These are phyloP conservation scores for Yamadazyma akitaensis DNA, from an alignment of 805 yeast genomes.

Conservation along the genomic window DNA sequence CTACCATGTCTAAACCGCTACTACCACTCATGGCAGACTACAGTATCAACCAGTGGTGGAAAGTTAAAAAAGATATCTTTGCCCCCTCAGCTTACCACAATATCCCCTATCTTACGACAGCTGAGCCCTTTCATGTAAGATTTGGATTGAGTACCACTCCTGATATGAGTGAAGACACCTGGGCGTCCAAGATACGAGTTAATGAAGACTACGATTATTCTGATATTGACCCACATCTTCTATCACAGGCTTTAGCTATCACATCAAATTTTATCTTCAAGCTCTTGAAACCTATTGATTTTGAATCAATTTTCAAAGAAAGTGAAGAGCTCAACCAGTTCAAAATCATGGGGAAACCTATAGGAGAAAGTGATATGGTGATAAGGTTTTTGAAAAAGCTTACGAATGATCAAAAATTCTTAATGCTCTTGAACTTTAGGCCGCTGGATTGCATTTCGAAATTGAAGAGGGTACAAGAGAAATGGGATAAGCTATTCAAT, in stretches of 20 bases:
- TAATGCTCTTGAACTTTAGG: constrained; percentile 8
- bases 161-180: constrained; percentile 28
- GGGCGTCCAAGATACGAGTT: constrained; percentile 48
- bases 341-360: constrained; percentile 6
- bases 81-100: constrained; percentile 36
- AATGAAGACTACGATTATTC: constrained; percentile 49
- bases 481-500: constrained; percentile 4
- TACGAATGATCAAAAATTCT: constrained; percentile 18
- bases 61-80: constrained; percentile 18
- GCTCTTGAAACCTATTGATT: constrained; percentile 21
- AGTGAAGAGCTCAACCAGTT: constrained; percentile 5
- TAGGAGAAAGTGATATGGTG: constrained; percentile 10
- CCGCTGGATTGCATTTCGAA: neutral
- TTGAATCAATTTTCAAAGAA: constrained; percentile 11
- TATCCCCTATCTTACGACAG: constrained; percentile 58
- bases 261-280: constrained; percentile 22
- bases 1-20: constrained; percentile 40
- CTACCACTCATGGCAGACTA: constrained; percentile 61
- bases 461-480: neutral
- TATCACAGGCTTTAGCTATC: constrained; percentile 27
- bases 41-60: constrained; percentile 45
- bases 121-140: constrained; percentile 36
- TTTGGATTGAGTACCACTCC: constrained; percentile 30
- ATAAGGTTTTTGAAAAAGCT: constrained; percentile 10
- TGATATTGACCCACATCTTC: constrained; percentile 29